phyloP scores from a whole-genome alignment of 2,329 filamentous ascomycete species.

The Diaporthe batatas region DNA sequence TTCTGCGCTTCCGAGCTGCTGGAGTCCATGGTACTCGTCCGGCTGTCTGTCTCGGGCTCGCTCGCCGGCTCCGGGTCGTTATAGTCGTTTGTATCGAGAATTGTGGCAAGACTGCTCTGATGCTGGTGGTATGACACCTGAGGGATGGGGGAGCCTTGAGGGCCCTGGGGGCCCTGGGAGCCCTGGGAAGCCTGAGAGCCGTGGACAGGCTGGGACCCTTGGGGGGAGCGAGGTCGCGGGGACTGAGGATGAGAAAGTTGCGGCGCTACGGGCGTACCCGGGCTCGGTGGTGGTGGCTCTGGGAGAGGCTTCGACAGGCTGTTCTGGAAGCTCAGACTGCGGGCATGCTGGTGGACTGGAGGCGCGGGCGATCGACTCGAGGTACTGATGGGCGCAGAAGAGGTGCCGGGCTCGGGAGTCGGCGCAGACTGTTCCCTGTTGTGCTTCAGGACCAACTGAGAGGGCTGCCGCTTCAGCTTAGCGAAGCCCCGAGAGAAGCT shows the following conservation, averaged over 20 bases:
- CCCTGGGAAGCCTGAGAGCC: constrained; percentile 20
- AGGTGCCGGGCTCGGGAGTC: constrained; percentile 45
- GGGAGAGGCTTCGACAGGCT: constrained; percentile 71
- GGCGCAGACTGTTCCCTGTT: constrained; percentile 49
- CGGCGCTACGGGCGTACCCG: constrained; percentile 49
- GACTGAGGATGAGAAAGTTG: constrained; percentile 44
- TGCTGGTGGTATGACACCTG: constrained; percentile 39
- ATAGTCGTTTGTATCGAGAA: constrained; percentile 51
- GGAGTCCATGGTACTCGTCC: constrained; percentile 65
- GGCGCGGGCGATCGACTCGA: constrained; percentile 43
- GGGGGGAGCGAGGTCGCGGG: constrained; percentile 29
- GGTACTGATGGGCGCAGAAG: constrained; percentile 48
- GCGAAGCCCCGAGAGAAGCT: constrained; percentile 64
- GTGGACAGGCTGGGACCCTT: background rate
- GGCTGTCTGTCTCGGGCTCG: constrained; percentile 54
- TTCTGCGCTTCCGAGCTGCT: constrained; percentile 47
- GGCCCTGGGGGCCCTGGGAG: constrained; percentile 5
- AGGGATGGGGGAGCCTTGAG: constrained; percentile 8
- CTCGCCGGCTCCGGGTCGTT: constrained; percentile 39
- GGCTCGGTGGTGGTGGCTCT: constrained; percentile 59
- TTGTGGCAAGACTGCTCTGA: constrained; percentile 50
- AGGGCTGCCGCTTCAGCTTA: constrained; percentile 60
- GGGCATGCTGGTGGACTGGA: constrained; percentile 60
- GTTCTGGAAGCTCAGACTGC: constrained; percentile 66
- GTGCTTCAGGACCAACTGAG: constrained; percentile 54